Conservation (phyloP, 148 eudicot species). For the Diospyros kaki region DNA sequence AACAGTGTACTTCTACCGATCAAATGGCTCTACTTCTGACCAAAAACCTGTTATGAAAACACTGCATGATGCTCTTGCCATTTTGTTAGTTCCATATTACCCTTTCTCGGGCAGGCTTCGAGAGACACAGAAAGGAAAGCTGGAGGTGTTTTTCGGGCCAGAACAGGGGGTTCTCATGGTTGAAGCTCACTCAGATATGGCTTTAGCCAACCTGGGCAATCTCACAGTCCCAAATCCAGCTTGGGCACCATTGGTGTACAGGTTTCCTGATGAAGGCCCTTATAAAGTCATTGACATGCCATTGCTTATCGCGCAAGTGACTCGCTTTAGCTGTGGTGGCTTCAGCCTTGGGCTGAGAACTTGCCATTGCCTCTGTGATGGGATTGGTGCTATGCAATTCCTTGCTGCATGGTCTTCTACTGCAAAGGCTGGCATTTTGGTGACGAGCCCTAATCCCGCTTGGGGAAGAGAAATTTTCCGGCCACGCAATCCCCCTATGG, state of each 20-base stretch:
- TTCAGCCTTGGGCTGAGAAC: constrained; percentile 84
- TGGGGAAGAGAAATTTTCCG: constrained; percentile 75
- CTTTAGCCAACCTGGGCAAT: constrained; percentile 56
- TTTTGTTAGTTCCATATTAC: constrained; percentile 78
- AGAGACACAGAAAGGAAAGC: constrained; percentile 54
- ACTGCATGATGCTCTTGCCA: constrained; percentile 57
- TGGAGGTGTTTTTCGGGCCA: constrained; percentile 70
- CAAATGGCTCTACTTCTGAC: constrained; percentile 10
- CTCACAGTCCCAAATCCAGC: constrained; percentile 77
- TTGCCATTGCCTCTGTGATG: constrained; percentile 93
- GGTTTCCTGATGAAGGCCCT: constrained; percentile 62
- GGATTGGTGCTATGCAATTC: constrained; percentile 95
- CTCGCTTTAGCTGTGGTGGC: constrained; percentile 73
- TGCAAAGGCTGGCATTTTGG: constrained; percentile 51
- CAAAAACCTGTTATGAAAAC: constrained; percentile 22
- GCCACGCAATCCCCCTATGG: constrained; percentile 67
- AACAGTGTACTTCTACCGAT: constrained; percentile 69
- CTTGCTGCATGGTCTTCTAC: constrained; percentile 87
- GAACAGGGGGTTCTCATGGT: constrained; percentile 72
- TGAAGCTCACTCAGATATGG: constrained; percentile 53
- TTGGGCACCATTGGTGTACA: constrained; percentile 57
- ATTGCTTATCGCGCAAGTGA: constrained; percentile 75
- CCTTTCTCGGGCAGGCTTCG: constrained; percentile 83
- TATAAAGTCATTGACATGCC: constrained; percentile 85
- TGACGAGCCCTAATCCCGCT: constrained; percentile 54